Percentiles rank a stretch among this genome's conserved stretches.
These are phyloP conservation scores for Nectriaceae sp. DNA, from an alignment of 2,329 filamentous ascomycete genomes.

Conservation along the genomic window DNA sequence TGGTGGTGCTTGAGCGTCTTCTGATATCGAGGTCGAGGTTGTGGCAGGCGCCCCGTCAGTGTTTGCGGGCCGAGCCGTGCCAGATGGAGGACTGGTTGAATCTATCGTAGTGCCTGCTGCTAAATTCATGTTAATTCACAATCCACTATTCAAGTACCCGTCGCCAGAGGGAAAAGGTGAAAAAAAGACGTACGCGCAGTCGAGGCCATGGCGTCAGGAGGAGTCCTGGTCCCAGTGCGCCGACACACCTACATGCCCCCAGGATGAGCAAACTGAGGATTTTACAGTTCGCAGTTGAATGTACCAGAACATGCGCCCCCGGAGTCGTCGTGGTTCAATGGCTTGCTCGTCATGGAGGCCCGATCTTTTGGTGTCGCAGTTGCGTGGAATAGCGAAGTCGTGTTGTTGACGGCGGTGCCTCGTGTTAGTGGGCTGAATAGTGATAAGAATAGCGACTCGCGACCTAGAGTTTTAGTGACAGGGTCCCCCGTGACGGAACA, in stretches of 20 bases:
- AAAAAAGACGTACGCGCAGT: conserved; percentile 26
- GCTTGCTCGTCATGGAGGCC: conserved; percentile 4
- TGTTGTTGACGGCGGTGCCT: conserved; percentile 18
- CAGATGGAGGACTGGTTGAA: conserved; percentile 3
- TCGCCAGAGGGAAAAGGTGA: conserved; percentile 2
- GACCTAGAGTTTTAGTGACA: not conserved
- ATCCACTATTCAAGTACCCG: not conserved
- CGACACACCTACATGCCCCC: conserved; percentile 17
- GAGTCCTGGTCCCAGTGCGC: conserved; percentile 19
- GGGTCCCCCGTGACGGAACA: conserved; percentile 17
- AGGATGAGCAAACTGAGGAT: conserved; percentile 7
- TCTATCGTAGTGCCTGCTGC: conserved; percentile 9
- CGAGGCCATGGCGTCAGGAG: conserved; percentile 29
- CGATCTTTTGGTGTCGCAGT: no score
- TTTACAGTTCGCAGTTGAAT: conserved; percentile 1
- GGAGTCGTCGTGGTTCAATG: conserved; percentile 12
- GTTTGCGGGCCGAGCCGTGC: conserved; percentile 1
- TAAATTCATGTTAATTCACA: conserved; percentile 20
- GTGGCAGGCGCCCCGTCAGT: conserved; percentile 7
- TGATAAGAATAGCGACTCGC: no score
- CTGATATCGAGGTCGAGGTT: conserved; percentile 2
- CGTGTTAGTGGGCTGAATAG: conserved; percentile 21
- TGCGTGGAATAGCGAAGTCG: no score
- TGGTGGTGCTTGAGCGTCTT: not conserved
- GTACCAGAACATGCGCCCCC: conserved; percentile 13